Conservation (phyloP, 176 grass and related monocot genomes). For the Oryza punctata region DNA sequence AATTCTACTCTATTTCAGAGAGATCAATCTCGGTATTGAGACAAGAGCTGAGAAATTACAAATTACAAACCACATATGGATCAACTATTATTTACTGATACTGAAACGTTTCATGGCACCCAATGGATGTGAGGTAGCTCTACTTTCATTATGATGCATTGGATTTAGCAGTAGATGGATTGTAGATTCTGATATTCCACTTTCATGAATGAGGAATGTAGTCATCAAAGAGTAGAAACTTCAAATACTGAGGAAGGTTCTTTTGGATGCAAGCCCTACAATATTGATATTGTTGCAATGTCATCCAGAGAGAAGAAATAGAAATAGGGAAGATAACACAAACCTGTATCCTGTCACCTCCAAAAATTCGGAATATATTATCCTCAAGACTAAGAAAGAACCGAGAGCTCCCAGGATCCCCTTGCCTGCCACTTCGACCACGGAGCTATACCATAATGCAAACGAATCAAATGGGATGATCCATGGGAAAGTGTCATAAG, state of each 20-base stretch:
- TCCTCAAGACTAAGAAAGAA: constrained; percentile 99
- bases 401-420: constrained; percentile 94
- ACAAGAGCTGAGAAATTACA: neutral
- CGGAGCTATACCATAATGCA: constrained; percentile 72
- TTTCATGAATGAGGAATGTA: constrained; percentile 28
- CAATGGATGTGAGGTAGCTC: no score
- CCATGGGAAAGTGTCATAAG: neutral
- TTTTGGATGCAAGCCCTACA: constrained; percentile 23
- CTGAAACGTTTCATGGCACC: no score
- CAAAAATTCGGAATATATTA: constrained; percentile 96
- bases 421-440: constrained; percentile 96
- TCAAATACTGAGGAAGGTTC: constrained; percentile 15
- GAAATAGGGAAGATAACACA: constrained; percentile 38
- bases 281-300: constrained; percentile 18
- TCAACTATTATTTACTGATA: neutral
- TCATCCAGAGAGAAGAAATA: constrained; percentile 19
- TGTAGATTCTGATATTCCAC: constrained; percentile 9
- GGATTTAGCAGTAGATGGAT: neutral
- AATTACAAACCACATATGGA: neutral
- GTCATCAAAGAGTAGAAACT: constrained; percentile 12
- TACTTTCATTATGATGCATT: neutral
- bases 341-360: constrained; percentile 98
- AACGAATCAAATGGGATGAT: constrained; percentile 41
- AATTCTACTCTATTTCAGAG: neutral
- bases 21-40: neutral